Percentiles rank a stretch among this genome's conserved stretches.
phyloP scores from a whole-genome alignment of 371 early-diverging fungal species.

The Circinella umbellata region DNA sequence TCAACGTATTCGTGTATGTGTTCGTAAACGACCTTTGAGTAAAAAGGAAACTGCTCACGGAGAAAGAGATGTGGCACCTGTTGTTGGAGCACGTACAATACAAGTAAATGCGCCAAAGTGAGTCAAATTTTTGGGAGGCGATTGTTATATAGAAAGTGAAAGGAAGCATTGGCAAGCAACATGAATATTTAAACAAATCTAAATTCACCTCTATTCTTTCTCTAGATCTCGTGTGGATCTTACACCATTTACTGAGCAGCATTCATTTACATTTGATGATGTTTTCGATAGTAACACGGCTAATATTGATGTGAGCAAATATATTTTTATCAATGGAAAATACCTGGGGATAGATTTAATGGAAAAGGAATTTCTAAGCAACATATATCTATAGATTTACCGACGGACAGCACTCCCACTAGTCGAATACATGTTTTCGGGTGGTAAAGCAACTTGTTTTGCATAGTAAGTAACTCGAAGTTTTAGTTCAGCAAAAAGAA shows the following conservation, averaged over 20 bases:
- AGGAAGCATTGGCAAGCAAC: no score
- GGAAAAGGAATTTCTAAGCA: no score
- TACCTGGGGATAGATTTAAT: neutral
- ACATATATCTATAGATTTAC: constrained; percentile 67
- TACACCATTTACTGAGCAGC: constrained; percentile 93
- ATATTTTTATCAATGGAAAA: no score
- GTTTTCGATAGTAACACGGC: constrained; percentile 85
- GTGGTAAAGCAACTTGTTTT: constrained; percentile 98
- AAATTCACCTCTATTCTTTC: no score
- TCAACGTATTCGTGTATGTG: constrained; percentile 94
- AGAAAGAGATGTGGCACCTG: constrained; percentile 84
- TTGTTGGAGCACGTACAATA: constrained; percentile 69
- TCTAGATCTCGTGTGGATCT: constrained; percentile 89
- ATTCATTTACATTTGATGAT: constrained; percentile 96
- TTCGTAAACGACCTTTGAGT: constrained; percentile 94
- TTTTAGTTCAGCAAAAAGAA: no score
- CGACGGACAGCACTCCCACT: constrained; percentile 88
- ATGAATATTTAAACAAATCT: no score
- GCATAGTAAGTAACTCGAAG: constrained; percentile 77
- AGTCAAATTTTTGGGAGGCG: constrained; percentile 16
- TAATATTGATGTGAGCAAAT: constrained; percentile 73
- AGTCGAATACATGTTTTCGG: constrained; percentile 92
- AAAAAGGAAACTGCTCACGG: constrained; percentile 74
- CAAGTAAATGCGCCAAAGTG: constrained; percentile 91
- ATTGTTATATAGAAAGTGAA: neutral